Base-by-base conservation (phyloP, 1,284 basidiomycete species). In the Trametes polyzona region DNA sequence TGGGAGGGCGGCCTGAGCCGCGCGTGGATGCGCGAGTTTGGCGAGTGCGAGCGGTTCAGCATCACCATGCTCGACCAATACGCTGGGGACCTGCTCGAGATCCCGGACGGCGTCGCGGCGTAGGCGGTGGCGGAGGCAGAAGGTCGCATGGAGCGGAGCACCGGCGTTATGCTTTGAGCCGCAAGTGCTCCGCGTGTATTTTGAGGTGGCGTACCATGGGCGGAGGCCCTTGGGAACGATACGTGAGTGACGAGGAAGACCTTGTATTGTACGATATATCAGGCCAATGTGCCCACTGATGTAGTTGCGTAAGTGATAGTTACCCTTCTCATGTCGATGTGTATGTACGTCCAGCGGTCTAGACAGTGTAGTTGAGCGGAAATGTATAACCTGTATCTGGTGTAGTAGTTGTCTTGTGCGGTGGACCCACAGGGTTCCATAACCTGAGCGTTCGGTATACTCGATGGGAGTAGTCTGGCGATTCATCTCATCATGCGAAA, bases 1-100 rank as follows among this genome's bases (percentile, higher is more conserved):
- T 93, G 91, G 91, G 88, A 90, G 67, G 86, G 85, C 30, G 89
- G 90, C 1, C 70, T 92, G 58, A 92, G 90, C 69, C 78, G 82
- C 27, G 79, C 84, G 24, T 92, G 89, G 90, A 79, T 74, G 70
- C 76, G 80, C 52, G 83, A 88, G 68, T 90, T 90, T 70, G 84
- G 82, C 8, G 78, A 78, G 30, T 77, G 75, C 1, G 64, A 65
- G 50, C 52, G 62, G 48, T 74, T 74, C 58, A 60, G 58, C 56
- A 66, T 72, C 51, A 57, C 67, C 57, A 66, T 67, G 59, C 61
- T 74, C 56, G 70, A 73, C 54, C 52, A 59, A 36, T 73, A 71
- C 56, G 71, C 68, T 14, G 46, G 64, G 54, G 73, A 73, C 58
- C 58, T 73, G 56, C 53, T 74, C 50, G 71, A 72, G 61, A 68